Percentiles rank a stretch among this genome's conserved stretches.
phyloP scores from a whole-genome alignment of 1,284 basidiomycete species.

The Neotropicomus parvogracilis region DNA sequence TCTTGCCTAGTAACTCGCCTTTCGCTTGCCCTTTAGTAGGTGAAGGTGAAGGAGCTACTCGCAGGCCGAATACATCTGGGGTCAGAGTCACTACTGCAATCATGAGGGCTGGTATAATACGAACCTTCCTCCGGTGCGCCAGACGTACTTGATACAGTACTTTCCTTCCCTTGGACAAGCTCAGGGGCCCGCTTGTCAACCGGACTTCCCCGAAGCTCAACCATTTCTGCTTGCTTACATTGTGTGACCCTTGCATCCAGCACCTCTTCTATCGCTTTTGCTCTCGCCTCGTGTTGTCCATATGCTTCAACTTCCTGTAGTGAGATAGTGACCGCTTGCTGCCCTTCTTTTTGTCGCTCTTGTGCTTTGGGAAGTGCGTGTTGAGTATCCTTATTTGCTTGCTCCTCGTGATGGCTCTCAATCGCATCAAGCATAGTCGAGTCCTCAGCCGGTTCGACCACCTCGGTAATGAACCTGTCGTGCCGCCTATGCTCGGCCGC shows the following conservation, averaged over 20 bases:
- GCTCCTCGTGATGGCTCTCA: constrained; percentile 18
- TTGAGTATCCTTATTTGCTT: constrained; percentile 30
- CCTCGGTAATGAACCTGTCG: constrained; percentile 25
- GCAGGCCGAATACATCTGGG: constrained; percentile 57
- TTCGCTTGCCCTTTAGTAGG: constrained; percentile 35
- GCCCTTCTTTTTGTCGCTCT: constrained; percentile 28
- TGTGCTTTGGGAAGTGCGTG: constrained; percentile 22
- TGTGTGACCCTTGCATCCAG: not conserved
- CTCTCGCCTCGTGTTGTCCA: constrained; percentile 31
- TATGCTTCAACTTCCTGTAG: constrained; percentile 29
- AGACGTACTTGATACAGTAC: not conserved
- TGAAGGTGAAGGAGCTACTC: constrained; percentile 34
- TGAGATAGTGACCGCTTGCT: constrained; percentile 9
- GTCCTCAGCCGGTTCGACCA: constrained; percentile 28
- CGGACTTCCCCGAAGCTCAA: constrained; percentile 6
- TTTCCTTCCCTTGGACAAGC: constrained; percentile 1
- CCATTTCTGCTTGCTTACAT: constrained; percentile 17
- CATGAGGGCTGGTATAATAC: constrained; percentile 7
- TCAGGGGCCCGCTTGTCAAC: not conserved
- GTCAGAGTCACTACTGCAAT: constrained; percentile 1
- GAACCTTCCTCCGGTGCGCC: constrained; percentile 25
- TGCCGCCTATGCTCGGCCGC: constrained; percentile 30
- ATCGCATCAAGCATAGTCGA: constrained; percentile 17
- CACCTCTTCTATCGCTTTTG: constrained; percentile 26
- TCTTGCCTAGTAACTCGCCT: constrained; percentile 38